phyloP scores from a whole-genome alignment of 2,329 filamentous ascomycete genomes.

The Fusarium brachygibbosum region DNA sequence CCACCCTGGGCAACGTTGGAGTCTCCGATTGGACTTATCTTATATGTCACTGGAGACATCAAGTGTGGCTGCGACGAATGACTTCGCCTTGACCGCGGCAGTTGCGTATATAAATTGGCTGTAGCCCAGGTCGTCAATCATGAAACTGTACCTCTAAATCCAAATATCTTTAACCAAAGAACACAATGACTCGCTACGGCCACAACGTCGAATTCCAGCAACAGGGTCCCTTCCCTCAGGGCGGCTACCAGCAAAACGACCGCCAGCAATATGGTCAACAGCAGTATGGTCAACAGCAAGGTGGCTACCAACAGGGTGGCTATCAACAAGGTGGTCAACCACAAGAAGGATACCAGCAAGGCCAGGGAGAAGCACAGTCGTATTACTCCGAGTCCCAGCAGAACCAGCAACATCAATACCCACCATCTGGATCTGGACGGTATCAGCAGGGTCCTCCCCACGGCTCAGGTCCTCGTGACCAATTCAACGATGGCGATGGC shows the following conservation, averaged over 20 bases:
- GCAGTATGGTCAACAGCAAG: constrained; percentile 4
- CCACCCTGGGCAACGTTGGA: constrained; percentile 9
- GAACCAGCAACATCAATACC: constrained; percentile 18
- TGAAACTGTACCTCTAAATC: not conserved
- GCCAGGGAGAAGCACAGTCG: constrained; percentile 20
- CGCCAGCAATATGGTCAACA: constrained; percentile 11
- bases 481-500: constrained; percentile 31
- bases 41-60: constrained; percentile 9
- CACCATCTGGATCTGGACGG: constrained; percentile 16
- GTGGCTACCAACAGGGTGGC: not conserved
- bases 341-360: constrained; percentile 20
- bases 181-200: constrained; percentile 29
- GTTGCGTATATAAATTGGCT: constrained; percentile 19
- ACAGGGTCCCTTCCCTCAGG: constrained; percentile 16
- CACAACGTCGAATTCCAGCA: constrained; percentile 28
- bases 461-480: constrained; percentile 12
- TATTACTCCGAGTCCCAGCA: constrained; percentile 26
- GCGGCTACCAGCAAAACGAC: constrained; percentile 13
- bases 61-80: constrained; percentile 15
- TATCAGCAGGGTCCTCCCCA: constrained; percentile 14
- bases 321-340: not conserved
- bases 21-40: constrained; percentile 16
- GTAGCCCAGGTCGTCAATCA: not conserved
- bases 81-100: constrained; percentile 11
- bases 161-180: not conserved